Percentiles rank a stretch among this genome's conserved stretches.
Evolutionary conservation across 495 filamentous ascomycete genomes (phyloP).

Genomic region (Entonaema liquescens): DNA sequence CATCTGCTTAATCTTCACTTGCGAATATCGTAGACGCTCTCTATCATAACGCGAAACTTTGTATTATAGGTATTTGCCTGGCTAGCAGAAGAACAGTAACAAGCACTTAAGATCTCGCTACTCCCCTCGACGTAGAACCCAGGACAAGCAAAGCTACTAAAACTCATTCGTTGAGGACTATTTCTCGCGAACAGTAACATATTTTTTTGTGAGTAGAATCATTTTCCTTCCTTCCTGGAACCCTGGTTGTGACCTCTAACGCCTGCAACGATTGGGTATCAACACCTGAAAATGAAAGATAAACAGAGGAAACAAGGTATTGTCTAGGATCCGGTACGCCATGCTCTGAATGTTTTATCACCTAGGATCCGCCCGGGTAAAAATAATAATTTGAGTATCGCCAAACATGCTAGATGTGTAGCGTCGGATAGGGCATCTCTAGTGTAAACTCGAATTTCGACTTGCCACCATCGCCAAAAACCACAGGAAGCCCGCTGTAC

Average conservation of each 20-base stretch:
- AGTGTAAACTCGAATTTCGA: conserved; percentile 41
- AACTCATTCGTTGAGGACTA: background rate
- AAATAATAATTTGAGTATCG: background rate
- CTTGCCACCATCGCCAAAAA: conserved; percentile 40
- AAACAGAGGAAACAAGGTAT: conserved; percentile 8
- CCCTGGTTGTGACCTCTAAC: conserved; percentile 25
- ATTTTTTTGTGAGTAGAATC: conserved; percentile 3
- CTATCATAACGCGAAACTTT: background rate
- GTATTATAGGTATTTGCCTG: background rate
- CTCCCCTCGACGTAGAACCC: background rate
- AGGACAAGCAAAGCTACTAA: background rate
- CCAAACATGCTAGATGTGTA: conserved; percentile 1
- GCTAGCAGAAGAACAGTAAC: background rate
- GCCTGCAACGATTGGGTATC: conserved; percentile 39
- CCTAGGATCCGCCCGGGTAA: background rate
- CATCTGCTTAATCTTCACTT: background rate
- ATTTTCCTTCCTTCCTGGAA: conserved; percentile 1
- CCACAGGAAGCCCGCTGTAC: conserved; percentile 31
- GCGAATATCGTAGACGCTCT: background rate
- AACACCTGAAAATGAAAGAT: conserved; percentile 25
- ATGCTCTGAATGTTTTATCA: background rate
- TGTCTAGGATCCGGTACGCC: conserved; percentile 2
- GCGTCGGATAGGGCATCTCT: conserved; percentile 13
- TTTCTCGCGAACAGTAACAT: too few relatives aligned
- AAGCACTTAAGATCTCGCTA: background rate